Percentiles rank a stretch among this genome's conserved stretches.
Evolutionary conservation across 768 basidiomycete genomes (phyloP).

Genomic region (Harrya chromipes): DNA sequence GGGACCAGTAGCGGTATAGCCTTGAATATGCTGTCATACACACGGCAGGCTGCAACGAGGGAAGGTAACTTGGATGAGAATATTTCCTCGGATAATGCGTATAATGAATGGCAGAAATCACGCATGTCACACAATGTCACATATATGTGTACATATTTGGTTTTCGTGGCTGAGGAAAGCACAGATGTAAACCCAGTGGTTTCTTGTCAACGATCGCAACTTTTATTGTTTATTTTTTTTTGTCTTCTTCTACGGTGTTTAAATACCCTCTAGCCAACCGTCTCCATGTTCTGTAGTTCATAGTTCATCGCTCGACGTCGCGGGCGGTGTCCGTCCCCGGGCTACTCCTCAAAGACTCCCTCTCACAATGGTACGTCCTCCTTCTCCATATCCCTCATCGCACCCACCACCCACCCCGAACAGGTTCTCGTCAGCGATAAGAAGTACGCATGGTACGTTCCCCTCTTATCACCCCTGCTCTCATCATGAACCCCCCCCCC

Average conservation of each 20-base stretch:
- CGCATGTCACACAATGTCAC: slow-evolving; percentile 18
- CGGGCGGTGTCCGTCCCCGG: slow-evolving; percentile 49
- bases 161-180: slow-evolving; percentile 22
- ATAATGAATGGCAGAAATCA: slow-evolving; percentile 36
- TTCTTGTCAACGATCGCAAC: slow-evolving; percentile 51
- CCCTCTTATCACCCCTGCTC: slow-evolving; percentile 4
- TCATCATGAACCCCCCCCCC: background rate
- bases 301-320: slow-evolving; percentile 57
- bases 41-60: slow-evolving; percentile 22
- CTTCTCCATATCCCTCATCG: background rate
- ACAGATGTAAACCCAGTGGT: slow-evolving; percentile 20
- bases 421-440: slow-evolving; percentile 71
- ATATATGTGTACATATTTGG: slow-evolving; percentile 23
- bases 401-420: background rate
- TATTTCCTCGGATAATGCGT: too few species aligned
- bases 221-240: slow-evolving; percentile 24
- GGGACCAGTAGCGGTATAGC: slow-evolving; percentile 20
- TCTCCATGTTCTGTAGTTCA: slow-evolving; percentile 28
- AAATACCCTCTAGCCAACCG: slow-evolving; percentile 35
- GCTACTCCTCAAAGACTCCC: slow-evolving; percentile 15
- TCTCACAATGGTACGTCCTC: slow-evolving; percentile 42
- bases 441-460: slow-evolving; percentile 80
- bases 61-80: background rate
- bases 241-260: slow-evolving; percentile 42
- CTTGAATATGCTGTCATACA: slow-evolving; percentile 22